Conservation (phyloP, 2,329 filamentous ascomycete genomes). For the Thielaviopsis musarum region DNA sequence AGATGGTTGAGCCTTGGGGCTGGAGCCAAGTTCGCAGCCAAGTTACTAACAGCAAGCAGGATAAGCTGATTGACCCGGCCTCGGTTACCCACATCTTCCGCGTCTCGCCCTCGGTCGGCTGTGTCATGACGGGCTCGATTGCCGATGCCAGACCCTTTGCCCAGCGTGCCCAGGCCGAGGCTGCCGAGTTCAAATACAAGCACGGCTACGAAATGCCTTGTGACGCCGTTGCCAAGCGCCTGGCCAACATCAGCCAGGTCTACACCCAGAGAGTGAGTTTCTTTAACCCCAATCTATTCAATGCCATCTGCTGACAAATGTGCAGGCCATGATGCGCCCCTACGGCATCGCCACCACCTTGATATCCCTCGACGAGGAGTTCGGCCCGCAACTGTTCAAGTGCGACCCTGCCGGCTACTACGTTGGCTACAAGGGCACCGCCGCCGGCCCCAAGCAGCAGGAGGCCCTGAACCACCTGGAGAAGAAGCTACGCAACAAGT, state of each 20-base stretch:
- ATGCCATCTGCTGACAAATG: slow-evolving; percentile 11
- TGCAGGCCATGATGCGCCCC: slow-evolving; percentile 84
- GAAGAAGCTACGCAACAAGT: slow-evolving; percentile 99
- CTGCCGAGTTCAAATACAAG: slow-evolving; percentile 96
- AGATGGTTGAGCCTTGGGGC: no score
- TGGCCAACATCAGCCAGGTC: slow-evolving; percentile 98
- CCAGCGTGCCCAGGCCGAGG: slow-evolving; percentile 83
- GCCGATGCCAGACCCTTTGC: slow-evolving; percentile 90
- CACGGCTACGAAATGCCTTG: slow-evolving; percentile 99
- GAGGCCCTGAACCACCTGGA: slow-evolving; percentile 96
- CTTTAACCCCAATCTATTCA: background rate
- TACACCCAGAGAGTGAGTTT: slow-evolving; percentile 78
- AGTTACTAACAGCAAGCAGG: slow-evolving; percentile 35
- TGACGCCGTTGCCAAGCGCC: slow-evolving; percentile 85
- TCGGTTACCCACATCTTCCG: slow-evolving; percentile 97
- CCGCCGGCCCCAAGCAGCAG: slow-evolving; percentile 94
- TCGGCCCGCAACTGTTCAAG: slow-evolving; percentile 91
- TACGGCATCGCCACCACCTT: slow-evolving; percentile 90
- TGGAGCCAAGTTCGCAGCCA: background rate
- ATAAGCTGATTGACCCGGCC: slow-evolving; percentile 95
- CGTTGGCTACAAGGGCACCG: slow-evolving; percentile 94
- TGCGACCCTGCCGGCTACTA: slow-evolving; percentile 97
- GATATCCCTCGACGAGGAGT: slow-evolving; percentile 84
- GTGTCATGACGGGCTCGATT: slow-evolving; percentile 97
- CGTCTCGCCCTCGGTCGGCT: slow-evolving; percentile 88